phyloP scores from a whole-genome alignment of 495 filamentous ascomycete species.

The Podospora fimiseda region DNA sequence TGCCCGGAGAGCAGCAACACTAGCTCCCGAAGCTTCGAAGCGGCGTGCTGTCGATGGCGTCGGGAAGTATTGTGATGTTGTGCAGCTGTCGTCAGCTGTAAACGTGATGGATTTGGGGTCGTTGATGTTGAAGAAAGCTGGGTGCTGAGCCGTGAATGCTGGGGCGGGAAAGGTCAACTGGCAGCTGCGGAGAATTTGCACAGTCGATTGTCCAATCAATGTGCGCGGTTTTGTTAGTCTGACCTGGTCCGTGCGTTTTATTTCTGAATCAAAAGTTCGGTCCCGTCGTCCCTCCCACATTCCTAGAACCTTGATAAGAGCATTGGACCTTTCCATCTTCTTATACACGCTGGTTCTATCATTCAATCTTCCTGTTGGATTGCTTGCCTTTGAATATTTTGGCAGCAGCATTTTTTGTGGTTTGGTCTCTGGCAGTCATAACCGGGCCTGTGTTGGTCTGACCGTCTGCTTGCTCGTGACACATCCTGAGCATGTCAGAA shows the following conservation, averaged over 20 bases:
- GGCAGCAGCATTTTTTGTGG: not conserved
- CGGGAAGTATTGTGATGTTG: constrained; percentile 13
- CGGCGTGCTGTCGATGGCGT: constrained; percentile 9
- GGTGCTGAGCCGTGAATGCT: constrained; percentile 2
- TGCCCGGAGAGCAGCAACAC: constrained; percentile 4
- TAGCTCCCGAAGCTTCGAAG: constrained; percentile 2
- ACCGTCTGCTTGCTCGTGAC: not conserved
- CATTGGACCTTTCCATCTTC: not conserved
- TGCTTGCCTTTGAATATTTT: not conserved
- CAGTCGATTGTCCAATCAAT: constrained; percentile 17
- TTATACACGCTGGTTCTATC: not conserved
- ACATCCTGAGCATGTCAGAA: not conserved
- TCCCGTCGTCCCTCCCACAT: not conserved
- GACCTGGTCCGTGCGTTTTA: constrained; percentile 1
- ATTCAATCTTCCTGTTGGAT: not conserved
- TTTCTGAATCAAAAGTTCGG: too few relatives aligned
- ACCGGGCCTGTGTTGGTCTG: not conserved
- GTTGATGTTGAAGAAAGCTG: constrained; percentile 11
- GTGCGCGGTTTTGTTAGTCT: too few relatives aligned
- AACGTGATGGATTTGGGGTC: constrained; percentile 10
- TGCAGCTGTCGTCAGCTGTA: constrained; percentile 34
- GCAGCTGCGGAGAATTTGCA: constrained; percentile 11
- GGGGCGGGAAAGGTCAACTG: constrained; percentile 1
- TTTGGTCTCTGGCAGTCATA: not conserved
- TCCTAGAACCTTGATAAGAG: not conserved